Evolutionary conservation across 257 asterid genomes (phyloP).

Genomic region (Lantana camara): DNA sequence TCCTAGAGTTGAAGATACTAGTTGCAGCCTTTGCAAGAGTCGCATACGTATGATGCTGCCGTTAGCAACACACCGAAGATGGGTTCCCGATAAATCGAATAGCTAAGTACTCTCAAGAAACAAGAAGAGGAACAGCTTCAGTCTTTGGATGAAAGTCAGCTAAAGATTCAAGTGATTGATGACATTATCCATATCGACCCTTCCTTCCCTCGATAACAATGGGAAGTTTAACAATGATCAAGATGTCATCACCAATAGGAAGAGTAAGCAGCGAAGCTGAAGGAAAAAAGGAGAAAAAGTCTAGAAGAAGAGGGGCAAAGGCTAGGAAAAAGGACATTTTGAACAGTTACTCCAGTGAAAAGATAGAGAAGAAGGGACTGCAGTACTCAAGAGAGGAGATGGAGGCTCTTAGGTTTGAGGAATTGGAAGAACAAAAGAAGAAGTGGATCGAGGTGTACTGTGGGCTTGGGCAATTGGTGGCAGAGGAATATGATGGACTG

Average conservation of each 20-base stretch:
- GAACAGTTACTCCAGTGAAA: conserved; percentile 23
- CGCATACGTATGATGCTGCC: too few species aligned
- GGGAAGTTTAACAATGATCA: conserved; percentile 2
- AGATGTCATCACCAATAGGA: conserved; percentile 21
- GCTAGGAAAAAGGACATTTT: conserved; percentile 31
- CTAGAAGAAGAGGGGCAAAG: conserved; percentile 43
- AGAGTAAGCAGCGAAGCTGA: conserved; percentile 27
- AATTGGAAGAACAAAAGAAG: conserved; percentile 63
- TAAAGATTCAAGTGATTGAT: conserved; percentile 29
- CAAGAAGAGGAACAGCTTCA: conserved; percentile 24
- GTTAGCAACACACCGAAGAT: too few species aligned
- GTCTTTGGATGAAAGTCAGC: conserved; percentile 46
- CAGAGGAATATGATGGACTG: conserved; percentile 61
- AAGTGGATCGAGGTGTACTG: conserved; percentile 78
- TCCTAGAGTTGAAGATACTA: conserved; percentile 18
- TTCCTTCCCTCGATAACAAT: too few species aligned
- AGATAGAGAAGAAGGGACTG: conserved; percentile 39
- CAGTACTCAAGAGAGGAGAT: conserved; percentile 61
- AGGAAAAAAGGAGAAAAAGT: conserved; percentile 37
- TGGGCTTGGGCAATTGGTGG: conserved; percentile 57
- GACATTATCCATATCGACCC: too few species aligned
- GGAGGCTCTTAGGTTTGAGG: conserved; percentile 63
- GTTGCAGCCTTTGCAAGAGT: too few species aligned
- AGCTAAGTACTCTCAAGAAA: neutral
- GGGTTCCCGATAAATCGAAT: neutral